Conservation (phyloP, 2,329 filamentous ascomycete genomes). For the Penicillium sp. region DNA sequence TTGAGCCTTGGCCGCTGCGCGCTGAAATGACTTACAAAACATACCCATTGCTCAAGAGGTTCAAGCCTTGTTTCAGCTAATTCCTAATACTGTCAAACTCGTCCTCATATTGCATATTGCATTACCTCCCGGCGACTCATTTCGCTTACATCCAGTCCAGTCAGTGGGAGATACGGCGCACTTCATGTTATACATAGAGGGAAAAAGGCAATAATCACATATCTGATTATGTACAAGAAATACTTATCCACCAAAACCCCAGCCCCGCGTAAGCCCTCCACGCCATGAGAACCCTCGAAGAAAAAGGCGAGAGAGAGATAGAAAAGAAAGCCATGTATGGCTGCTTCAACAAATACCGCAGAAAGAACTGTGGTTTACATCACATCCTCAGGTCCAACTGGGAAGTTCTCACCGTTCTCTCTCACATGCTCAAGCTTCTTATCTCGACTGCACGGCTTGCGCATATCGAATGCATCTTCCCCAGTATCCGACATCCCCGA, state of each 20-base stretch:
- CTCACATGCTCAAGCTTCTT: constrained; percentile 71
- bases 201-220: not conserved
- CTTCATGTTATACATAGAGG: not conserved
- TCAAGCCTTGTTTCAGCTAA: not conserved
- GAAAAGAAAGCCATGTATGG: not conserved
- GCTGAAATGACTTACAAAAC: not conserved
- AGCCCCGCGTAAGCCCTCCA: not conserved
- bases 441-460: constrained; percentile 84
- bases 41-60: not conserved
- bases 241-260: not conserved
- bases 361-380: not conserved
- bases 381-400: constrained; percentile 79
- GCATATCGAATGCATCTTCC: constrained; percentile 96
- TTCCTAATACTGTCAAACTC: not conserved
- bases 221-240: not conserved
- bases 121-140: not conserved
- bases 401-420: constrained; percentile 73
- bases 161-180: not conserved
- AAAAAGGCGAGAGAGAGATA: not conserved
- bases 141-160: not conserved
- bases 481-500: constrained; percentile 55
- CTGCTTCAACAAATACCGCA: not conserved
- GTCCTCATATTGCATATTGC: not conserved
- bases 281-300: not conserved
- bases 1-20: constrained; percentile 15